Base-by-base conservation (phyloP, 1,139 yeast species). In the Yamadazyma aaseri region DNA sequence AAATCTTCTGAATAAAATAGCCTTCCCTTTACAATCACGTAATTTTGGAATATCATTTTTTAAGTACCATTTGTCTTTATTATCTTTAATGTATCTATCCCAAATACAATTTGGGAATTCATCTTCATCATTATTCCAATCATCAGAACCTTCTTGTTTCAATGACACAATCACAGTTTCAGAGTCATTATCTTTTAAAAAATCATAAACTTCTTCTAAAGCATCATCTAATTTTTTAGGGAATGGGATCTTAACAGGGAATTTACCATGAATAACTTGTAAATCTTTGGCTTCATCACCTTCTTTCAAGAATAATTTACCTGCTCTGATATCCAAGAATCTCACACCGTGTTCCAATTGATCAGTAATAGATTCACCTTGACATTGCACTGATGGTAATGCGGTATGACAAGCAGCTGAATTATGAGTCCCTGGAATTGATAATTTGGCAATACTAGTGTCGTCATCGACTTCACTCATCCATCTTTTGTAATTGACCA, bases 341-440 rank as follows among this genome's bases (percentile, higher is more conserved):
- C 94, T 68, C 12, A 85, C 81, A 6, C 94, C 95, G 46, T 84
- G 68, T 33, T 73, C 61, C 60, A 85, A 71, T 58, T 85, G 95
- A 2, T 73, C 74, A 2, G 72, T 60, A 32, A 85, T 66, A 2
- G 76, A 58, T 7, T 66, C 76, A 14, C 80, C 86, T 55, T 85
- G 95, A 56, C 95, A 85, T 54, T 80, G 83, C 21, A 84, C 92
- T 0, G 87, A 79, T 14, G 92, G 92, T 34, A 83, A 65, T 1
- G 92, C 83, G n/a, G 75, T 63, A 55, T 81, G 81, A 49, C 76
- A 76, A 8, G 94, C 92, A 9, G 85, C 87, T 20, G 86, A 71
- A 52, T 84, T 84, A 63, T 85, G 95, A 12, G 94, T 83, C 11
- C 94, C 95, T 5, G 94, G 89, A 38, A 84, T 67, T 0, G 90